Conservation (phyloP, 1,139 yeast genomes). For the Chernovozyma aurita region DNA sequence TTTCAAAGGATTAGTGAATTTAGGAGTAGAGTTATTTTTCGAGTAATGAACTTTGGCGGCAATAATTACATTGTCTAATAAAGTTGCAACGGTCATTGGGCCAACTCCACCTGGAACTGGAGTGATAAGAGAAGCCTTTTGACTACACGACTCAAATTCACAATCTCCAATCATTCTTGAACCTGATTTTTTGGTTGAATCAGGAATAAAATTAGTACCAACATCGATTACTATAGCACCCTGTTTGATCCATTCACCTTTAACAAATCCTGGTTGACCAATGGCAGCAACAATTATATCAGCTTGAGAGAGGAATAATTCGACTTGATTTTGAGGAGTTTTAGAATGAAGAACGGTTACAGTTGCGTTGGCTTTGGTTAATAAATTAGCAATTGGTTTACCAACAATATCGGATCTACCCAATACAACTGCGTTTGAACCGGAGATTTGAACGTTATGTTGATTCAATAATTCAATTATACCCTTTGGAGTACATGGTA, state of each 20-base stretch:
- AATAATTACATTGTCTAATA: slow-evolving; percentile 77
- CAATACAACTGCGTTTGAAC: slow-evolving; percentile 86
- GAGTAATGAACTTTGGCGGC: slow-evolving; percentile 65
- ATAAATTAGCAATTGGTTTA: slow-evolving; percentile 79
- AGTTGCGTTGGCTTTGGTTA: slow-evolving; percentile 76
- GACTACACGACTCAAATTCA: slow-evolving; percentile 64
- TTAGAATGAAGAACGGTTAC: slow-evolving; percentile 82
- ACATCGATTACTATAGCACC: slow-evolving; percentile 92
- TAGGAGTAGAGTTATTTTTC: slow-evolving; percentile 44
- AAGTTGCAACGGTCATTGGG: slow-evolving; percentile 98
- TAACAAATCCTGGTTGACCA: slow-evolving; percentile 77
- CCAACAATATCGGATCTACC: slow-evolving; percentile 98
- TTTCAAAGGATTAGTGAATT: slow-evolving; percentile 57
- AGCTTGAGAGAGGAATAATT: slow-evolving; percentile 60
- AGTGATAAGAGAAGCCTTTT: slow-evolving; percentile 72
- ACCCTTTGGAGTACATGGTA: slow-evolving; percentile 98
- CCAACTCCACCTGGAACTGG: slow-evolving; percentile 99
- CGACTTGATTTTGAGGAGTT: slow-evolving; percentile 55
- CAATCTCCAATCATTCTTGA: slow-evolving; percentile 91
- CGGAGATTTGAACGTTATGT: slow-evolving; percentile 59
- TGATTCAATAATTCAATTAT: slow-evolving; percentile 71
- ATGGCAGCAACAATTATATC: slow-evolving; percentile 92
- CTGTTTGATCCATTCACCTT: slow-evolving; percentile 84
- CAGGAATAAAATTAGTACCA: slow-evolving; percentile 88
- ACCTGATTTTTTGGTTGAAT: slow-evolving; percentile 74